Conservation (phyloP, 306 rosid genomes). For the Prunus salicina region DNA sequence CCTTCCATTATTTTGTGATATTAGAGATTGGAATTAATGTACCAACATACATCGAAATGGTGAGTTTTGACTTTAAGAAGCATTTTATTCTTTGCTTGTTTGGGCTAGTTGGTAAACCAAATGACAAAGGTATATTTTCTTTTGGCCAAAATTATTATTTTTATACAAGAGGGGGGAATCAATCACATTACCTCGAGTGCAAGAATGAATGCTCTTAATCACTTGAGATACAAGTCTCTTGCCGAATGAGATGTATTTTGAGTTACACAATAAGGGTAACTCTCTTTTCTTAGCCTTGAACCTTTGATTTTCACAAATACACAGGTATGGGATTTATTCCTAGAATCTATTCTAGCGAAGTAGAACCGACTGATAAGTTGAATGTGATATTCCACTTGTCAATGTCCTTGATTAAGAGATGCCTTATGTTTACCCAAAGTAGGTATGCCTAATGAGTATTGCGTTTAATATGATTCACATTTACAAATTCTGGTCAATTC, state of each 20-base stretch:
- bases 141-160: not conserved
- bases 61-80: not conserved
- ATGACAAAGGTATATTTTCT: not conserved
- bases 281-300: not conserved
- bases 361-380: not conserved
- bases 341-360: not conserved
- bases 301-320: not conserved
- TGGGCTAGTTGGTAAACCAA: not conserved
- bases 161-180: not conserved
- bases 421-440: not conserved
- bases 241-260: no score
- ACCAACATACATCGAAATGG: not conserved
- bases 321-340: no score
- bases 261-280: not conserved
- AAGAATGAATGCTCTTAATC: no score
- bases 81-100: not conserved
- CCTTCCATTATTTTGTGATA: not conserved
- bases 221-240: no score
- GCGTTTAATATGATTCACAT: not conserved
- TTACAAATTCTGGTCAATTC: conserved; percentile 9
- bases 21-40: not conserved
- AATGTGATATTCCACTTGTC: not conserved
- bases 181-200: no score
- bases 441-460: conserved; percentile 1
- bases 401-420: not conserved